Evolutionary conservation across 148 eudicot genomes (phyloP), one percentile per base, ranked within the genome.

Genomic region (Nepenthes mirabilis): DNA sequence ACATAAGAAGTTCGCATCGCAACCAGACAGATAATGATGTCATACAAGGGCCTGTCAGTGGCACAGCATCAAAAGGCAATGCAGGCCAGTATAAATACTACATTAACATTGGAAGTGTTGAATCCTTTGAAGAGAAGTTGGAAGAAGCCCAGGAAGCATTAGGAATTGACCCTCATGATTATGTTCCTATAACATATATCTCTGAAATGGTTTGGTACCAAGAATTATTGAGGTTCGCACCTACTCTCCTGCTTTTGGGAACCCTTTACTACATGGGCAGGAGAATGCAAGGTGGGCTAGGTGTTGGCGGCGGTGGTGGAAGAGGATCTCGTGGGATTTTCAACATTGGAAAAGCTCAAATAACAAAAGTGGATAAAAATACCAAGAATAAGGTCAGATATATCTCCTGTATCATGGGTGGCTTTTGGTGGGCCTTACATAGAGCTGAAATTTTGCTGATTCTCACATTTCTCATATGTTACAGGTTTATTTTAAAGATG

Each of bases 231-330:
- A 79, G 74, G 55, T 80, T 82, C 71, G 91, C 80, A 6, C 96
- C 96, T 5, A 85, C 88, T 1, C 80, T 82, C 36, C 74, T 88
- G 73, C 59, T 88, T 64, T 59, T 88, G 58, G 96, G 96, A 63
- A 63, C 74, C n/a, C 86, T 88, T 62, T 55, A 70, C 32, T 85
- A 52, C 75, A 85, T 80, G 86, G 83, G 83, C 35, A 76, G 95
- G 55, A 82, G 67, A 77, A 82, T 87, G 95, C 95, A 87, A 74
- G 82, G 90, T 63, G 95, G 95, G 43, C 62, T 87, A n/a, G 95
- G 95, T 34, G 86, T 75, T 63, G 90, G 88, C 48, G 82, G 85
- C 52, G 58, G 68, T 59, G 84, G 88, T 65, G 79, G 84, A 66
- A 75, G 58, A 67, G 89, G 91, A 55, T 87, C 61, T 43, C 91